phyloP scores from a whole-genome alignment of 2,329 filamentous ascomycete species.

The Colletotrichum acutatum region DNA sequence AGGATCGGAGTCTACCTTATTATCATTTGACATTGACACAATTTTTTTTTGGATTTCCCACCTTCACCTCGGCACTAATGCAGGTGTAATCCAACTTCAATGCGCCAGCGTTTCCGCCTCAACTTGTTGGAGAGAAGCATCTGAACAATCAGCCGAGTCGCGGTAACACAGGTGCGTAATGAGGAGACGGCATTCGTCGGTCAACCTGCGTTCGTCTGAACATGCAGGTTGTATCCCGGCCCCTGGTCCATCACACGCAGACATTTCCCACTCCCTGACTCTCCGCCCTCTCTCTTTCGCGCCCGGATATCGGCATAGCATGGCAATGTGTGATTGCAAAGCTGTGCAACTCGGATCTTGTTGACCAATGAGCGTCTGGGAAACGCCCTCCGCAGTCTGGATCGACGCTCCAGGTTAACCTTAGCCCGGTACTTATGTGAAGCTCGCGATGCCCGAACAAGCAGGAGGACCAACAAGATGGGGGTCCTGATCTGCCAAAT shows the following conservation, averaged over 20 bases:
- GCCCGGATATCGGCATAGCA: slow-evolving; percentile 17
- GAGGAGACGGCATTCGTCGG: background rate
- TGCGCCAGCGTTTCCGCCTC: background rate
- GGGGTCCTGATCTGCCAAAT: background rate
- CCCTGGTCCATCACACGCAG: background rate
- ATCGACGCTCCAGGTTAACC: background rate
- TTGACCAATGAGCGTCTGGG: slow-evolving; percentile 7
- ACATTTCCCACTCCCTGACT: background rate
- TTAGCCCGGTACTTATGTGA: slow-evolving; percentile 21
- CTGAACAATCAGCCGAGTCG: background rate
- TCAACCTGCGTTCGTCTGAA: slow-evolving; percentile 12
- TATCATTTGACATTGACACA: background rate
- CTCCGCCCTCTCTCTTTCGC: background rate
- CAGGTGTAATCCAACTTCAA: slow-evolving; percentile 28
- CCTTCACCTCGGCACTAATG: slow-evolving; percentile 14
- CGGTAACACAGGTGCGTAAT: background rate
- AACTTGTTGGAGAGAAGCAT: slow-evolving; percentile 1
- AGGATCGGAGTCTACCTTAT: background rate
- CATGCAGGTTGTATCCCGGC: background rate
- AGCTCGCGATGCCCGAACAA: slow-evolving; percentile 31
- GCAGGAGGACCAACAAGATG: slow-evolving; percentile 21
- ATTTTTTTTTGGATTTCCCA: background rate
- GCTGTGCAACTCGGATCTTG: background rate
- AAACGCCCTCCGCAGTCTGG: background rate
- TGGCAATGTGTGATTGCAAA: background rate